These are phyloP conservation scores for Tothia fuscella DNA, from an alignment of 2,329 filamentous ascomycete genomes.

Conservation along the genomic window DNA sequence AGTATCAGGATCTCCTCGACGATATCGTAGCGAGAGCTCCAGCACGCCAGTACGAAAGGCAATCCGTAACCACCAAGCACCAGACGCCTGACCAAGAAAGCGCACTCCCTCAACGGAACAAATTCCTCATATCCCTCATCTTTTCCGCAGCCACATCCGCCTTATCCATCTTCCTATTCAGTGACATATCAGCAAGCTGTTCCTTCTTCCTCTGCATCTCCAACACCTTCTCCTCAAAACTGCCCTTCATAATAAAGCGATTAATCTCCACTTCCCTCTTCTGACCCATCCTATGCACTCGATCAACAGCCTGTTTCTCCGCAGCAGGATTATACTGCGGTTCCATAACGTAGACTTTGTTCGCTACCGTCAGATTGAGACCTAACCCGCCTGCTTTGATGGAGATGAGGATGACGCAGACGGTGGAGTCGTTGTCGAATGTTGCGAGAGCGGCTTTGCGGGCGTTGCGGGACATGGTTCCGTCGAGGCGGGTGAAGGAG, in stretches of 20 bases:
- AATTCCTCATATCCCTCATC: constrained; percentile 13
- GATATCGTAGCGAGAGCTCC: too few species aligned
- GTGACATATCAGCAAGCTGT: constrained; percentile 71
- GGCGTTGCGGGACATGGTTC: constrained; percentile 66
- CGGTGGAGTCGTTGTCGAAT: constrained; percentile 59
- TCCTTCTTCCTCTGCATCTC: constrained; percentile 86
- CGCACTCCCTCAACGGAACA: too few species aligned
- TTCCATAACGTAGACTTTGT: constrained; percentile 91
- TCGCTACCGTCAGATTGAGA: constrained; percentile 78
- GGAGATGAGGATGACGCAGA: constrained; percentile 78
- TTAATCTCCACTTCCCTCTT: constrained; percentile 77
- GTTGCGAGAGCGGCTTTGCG: constrained; percentile 63
- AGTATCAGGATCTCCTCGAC: too few species aligned
- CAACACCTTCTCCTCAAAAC: constrained; percentile 91
- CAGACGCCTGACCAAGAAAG: too few species aligned
- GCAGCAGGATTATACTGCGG: constrained; percentile 95
- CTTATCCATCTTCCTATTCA: constrained; percentile 39
- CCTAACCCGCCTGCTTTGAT: constrained; percentile 87
- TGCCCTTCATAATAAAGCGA: constrained; percentile 78
- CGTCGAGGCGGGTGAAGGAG: constrained; percentile 71
- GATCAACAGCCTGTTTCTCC: constrained; percentile 87
- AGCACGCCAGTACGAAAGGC: too few species aligned
- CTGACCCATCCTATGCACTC: constrained; percentile 84
- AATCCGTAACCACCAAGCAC: too few species aligned
- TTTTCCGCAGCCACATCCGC: constrained; percentile 35